Base-by-base conservation (phyloP, 2,329 filamentous ascomycete genomes). In the Ascochyta fabae region DNA sequence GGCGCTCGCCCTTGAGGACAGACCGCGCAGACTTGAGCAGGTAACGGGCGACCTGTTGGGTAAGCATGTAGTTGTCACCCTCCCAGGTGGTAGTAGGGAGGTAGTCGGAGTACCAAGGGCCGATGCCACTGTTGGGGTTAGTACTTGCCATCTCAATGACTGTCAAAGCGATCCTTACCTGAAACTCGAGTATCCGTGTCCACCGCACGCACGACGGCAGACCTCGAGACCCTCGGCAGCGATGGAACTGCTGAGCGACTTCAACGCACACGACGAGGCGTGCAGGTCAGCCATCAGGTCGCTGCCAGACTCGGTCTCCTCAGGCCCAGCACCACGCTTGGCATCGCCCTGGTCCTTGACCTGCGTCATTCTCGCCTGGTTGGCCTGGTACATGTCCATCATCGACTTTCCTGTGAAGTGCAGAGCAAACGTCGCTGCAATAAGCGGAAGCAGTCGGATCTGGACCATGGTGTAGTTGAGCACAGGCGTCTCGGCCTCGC, bases 391-490 rank as follows among this genome's bases (percentile, higher is more conserved):
- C 19, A 92, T 78, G 3, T 79, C 80, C 81, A 91, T 89, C 89
- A 92, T 92, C 34, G 84, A 84, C 52, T 87, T 86, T 29, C 90
- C 89, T 19, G 90, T 92, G 70, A 92, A 92, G 74, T 91, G 88
- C 12, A 92, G 80, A n/a, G 90, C 89, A 61, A 89, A 92, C 1
- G 88, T 89, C 2, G 89, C 84, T 0, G 89, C 89, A 8, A 93
- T 79, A 3, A 92, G 80, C 1, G 90, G 88, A 22, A 92, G 78
- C 2, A 92, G 79, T 43, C 90, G 84, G 67, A 89, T 84, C 72
- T 92, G 89, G 7, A 92, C 89, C 86, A 91, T 92, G 59, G 88
- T 90, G 76, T 92, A 92, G 79, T 92, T 89, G 26, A 92, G 79
- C 1, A 92, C 90, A 65, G 88, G 87, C 70, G 87, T 91, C 78